Evolutionary conservation across 257 asterid genomes (phyloP).

Genomic region (Echites panduratus): DNA sequence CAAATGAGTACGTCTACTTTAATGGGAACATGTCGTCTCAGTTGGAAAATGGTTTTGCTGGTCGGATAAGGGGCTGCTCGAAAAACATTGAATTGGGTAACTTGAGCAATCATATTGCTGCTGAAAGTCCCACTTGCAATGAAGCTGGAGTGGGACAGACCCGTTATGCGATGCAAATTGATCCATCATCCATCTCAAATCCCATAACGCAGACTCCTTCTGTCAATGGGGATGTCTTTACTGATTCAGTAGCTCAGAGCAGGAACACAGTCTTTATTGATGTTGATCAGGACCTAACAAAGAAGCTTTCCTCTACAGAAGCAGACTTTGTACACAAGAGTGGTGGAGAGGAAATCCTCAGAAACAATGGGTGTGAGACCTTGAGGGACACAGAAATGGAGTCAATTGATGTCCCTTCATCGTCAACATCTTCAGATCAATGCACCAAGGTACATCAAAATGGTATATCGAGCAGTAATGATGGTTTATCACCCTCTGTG

Average conservation of each 20-base stretch:
- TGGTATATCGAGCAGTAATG: neutral
- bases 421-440: neutral
- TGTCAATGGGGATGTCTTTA: neutral
- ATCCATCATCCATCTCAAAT: constrained; percentile 23
- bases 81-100: constrained; percentile 12
- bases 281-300: neutral
- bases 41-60: constrained; percentile 18
- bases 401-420: neutral
- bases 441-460: neutral
- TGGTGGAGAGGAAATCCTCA: neutral
- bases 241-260: neutral
- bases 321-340: neutral
- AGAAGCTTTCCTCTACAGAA: neutral
- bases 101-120: constrained; percentile 12
- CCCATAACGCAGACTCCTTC: constrained; percentile 22
- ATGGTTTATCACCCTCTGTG: neutral
- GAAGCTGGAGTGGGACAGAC: constrained; percentile 19
- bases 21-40: constrained; percentile 12
- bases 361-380: neutral
- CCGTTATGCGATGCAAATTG: constrained; percentile 34
- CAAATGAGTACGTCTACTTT: constrained; percentile 13
- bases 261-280: neutral
- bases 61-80: constrained; percentile 25
- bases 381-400: constrained; percentile 1
- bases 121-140: constrained; percentile 17